phyloP scores from a whole-genome alignment of 306 rosid species.

The Abrus precatorius region DNA sequence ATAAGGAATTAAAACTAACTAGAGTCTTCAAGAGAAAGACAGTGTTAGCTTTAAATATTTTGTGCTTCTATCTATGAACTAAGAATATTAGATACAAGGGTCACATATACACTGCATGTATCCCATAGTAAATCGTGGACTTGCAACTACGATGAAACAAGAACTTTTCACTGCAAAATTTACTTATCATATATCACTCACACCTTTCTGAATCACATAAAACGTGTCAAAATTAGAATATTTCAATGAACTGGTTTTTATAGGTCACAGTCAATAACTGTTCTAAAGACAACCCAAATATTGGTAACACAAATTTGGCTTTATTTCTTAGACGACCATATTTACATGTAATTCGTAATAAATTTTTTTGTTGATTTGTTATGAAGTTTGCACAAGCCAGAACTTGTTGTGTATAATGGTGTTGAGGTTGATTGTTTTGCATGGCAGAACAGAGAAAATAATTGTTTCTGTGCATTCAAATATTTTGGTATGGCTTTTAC shows the following conservation, averaged over 20 bases:
- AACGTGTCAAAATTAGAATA: constrained; percentile 31
- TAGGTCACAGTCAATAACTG: constrained; percentile 16
- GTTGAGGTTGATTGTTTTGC: constrained; percentile 30
- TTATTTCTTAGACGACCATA: not conserved
- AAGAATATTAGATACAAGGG: not conserved
- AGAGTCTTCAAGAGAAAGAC: not conserved
- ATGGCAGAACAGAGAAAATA: constrained; percentile 25
- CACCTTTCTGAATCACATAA: not conserved
- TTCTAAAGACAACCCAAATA: constrained; percentile 36
- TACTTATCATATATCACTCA: not conserved
- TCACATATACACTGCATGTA: too few species aligned
- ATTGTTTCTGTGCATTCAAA: constrained; percentile 4
- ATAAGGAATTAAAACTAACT: not conserved
- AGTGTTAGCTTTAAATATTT: not conserved
- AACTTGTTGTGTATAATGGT: constrained; percentile 24
- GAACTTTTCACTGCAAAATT: not conserved
- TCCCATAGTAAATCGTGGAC: not conserved
- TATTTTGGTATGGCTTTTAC: not conserved
- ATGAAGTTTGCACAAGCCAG: constrained; percentile 6
- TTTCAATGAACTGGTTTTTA: constrained; percentile 1
- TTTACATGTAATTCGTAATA: not conserved
- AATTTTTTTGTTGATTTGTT: not conserved
- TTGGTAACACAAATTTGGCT: constrained; percentile 9
- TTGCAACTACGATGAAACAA: not conserved
- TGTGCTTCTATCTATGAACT: not conserved